phyloP scores from a whole-genome alignment of 208 protist species.

The Leishmania guyanensis region DNA sequence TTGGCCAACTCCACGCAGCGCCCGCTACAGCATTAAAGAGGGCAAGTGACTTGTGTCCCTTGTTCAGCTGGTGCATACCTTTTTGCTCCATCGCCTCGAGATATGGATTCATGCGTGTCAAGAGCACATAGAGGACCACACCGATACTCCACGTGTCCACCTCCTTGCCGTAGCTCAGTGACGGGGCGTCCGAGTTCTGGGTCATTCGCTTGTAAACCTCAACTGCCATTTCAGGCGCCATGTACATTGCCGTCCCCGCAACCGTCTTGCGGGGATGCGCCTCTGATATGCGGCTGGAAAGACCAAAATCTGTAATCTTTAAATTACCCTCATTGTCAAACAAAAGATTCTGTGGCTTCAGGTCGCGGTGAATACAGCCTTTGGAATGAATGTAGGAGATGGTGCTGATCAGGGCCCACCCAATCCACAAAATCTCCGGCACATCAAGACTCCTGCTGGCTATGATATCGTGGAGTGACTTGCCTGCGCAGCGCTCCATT shows the following conservation, averaged over 20 bases:
- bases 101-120: conserved; percentile 90
- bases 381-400: conserved; percentile 86
- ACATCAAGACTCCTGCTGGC: conserved; percentile 53
- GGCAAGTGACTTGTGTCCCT: conserved; percentile 69
- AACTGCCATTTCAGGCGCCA: conserved; percentile 88
- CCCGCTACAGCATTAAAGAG: conserved; percentile 79
- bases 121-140: conserved; percentile 85
- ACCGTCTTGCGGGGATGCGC: conserved; percentile 85
- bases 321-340: conserved; percentile 90
- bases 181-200: conserved; percentile 44
- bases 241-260: conserved; percentile 91
- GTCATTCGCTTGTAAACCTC: conserved; percentile 86
- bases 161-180: conserved; percentile 84
- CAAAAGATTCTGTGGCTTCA: conserved; percentile 92
- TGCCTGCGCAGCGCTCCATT: conserved; percentile 84
- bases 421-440: conserved; percentile 87
- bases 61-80: conserved; percentile 52
- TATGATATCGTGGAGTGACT: conserved; percentile 84
- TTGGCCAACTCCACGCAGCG: conserved; percentile 82
- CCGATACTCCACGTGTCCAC: conserved; percentile 92
- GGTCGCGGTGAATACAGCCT: conserved; percentile 88
- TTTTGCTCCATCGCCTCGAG: conserved; percentile 66
- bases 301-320: conserved; percentile 94
- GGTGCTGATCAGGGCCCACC: conserved; percentile 80
- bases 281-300: conserved; percentile 81